These are phyloP conservation scores for Pseudogymnoascus sp. DNA, from an alignment of 2,329 filamentous ascomycete genomes.

Conservation along the genomic window DNA sequence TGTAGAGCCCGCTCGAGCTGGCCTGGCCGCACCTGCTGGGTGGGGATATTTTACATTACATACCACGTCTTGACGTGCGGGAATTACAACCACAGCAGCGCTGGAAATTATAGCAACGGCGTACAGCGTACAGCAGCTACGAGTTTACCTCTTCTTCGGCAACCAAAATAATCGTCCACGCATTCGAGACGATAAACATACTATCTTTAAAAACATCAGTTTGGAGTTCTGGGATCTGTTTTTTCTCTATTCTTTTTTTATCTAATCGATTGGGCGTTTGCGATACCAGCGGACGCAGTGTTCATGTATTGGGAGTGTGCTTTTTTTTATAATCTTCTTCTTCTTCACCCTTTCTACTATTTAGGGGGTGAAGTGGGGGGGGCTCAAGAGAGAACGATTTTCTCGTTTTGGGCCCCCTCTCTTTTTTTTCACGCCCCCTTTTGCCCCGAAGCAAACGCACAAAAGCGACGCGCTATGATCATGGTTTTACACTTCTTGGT, in stretches of 20 bases:
- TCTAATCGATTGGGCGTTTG: no score
- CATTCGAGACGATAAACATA: neutral
- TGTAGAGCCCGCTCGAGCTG: slow-evolving; percentile 18
- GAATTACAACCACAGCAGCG: neutral
- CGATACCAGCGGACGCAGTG: no score
- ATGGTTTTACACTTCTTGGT: neutral
- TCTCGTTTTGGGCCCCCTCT: neutral
- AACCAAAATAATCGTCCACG: no score
- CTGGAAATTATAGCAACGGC: neutral
- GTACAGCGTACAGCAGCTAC: neutral
- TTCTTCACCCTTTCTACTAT: neutral
- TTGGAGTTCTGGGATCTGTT: neutral
- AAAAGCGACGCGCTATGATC: neutral
- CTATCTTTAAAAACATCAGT: neutral
- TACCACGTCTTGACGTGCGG: neutral
- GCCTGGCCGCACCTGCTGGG: neutral
- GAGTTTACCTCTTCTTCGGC: neutral
- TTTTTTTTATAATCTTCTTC: no score
- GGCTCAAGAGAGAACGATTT: neutral
- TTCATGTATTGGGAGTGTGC: no score
- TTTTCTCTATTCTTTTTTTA: neutral
- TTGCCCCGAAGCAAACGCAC: neutral
- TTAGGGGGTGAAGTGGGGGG: neutral
- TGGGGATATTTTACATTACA: neutral
- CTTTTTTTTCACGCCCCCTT: neutral